phyloP scores from a whole-genome alignment of 2,329 filamentous ascomycete genomes.

The Lecanicillium sp. region DNA sequence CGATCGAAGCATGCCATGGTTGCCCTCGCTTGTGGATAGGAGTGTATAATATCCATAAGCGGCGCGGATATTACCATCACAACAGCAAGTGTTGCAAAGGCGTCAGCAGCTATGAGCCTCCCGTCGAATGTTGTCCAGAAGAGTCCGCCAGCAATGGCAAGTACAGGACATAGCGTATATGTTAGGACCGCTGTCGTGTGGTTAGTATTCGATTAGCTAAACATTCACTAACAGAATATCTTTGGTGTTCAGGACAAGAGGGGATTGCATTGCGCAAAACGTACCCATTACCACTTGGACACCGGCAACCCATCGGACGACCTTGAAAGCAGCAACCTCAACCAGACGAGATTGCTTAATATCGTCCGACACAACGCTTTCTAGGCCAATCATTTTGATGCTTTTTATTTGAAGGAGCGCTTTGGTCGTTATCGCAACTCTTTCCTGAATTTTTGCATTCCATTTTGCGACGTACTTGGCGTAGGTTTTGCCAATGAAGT shows the following conservation, averaged over 20 bases:
- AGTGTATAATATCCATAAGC: no score
- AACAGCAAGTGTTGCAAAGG: background rate
- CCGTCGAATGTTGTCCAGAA: background rate
- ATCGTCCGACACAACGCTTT: background rate
- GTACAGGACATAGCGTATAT: background rate
- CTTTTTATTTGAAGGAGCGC: background rate
- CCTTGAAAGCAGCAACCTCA: background rate
- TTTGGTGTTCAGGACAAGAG: no score
- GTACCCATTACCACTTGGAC: no score
- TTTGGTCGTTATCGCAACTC: background rate
- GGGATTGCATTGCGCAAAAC: no score
- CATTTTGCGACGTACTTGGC: background rate
- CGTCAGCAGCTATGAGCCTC: background rate
- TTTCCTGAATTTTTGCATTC: background rate
- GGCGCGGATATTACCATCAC: background rate
- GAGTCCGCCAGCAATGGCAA: background rate
- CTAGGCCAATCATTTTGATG: slow-evolving; percentile 6
- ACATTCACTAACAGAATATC: no score
- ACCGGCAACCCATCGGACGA: background rate
- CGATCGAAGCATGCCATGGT: no score
- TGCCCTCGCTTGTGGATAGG: no score
- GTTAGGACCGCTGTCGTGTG: no score
- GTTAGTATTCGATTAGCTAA: no score
- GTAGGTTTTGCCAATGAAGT: background rate
- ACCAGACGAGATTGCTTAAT: background rate